phyloP scores from a whole-genome alignment of 139 green algal species.

The Closterium sp. region DNA sequence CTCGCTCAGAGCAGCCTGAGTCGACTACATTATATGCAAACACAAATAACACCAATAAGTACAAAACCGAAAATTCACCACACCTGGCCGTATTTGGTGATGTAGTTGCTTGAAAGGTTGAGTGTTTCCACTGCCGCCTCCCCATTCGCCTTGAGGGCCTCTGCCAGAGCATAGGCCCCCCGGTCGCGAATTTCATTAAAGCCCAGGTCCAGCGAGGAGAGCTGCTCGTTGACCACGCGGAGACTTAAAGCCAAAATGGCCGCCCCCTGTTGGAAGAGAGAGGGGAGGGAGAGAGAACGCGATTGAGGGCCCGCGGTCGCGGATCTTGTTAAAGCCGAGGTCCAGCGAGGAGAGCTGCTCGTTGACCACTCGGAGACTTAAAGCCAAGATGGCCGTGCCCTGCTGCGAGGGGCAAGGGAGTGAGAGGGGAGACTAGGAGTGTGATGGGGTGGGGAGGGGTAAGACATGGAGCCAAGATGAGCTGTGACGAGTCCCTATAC shows the following conservation, averaged over 20 bases:
- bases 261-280: conserved; percentile 5
- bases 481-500: no score
- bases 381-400: conserved; percentile 48
- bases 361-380: conserved; percentile 67
- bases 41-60: no score
- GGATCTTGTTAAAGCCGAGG: conserved; percentile 98
- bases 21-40: no score
- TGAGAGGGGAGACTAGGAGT: no score
- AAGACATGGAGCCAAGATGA: no score
- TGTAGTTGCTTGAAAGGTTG: background rate
- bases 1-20: conserved; percentile 82
- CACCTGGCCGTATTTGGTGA: background rate
- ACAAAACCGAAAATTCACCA: no score
- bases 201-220: conserved; percentile 89
- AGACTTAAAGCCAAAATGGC: conserved; percentile 55
- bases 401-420: background rate
- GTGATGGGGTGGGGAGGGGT: no score
- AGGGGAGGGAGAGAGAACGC: no score
- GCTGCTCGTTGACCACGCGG: conserved; percentile 70
- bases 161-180: background rate
- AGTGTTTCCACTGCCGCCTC: background rate
- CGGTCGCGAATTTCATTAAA: conserved; percentile 44
- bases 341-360: conserved; percentile 83
- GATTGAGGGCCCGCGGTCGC: background rate
- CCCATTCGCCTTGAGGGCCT: background rate